Evolutionary conservation across 1,284 basidiomycete species (phyloP), one percentile per base, ranked within the genome.

Genomic region (Cutaneotrichosporon sp.): DNA sequence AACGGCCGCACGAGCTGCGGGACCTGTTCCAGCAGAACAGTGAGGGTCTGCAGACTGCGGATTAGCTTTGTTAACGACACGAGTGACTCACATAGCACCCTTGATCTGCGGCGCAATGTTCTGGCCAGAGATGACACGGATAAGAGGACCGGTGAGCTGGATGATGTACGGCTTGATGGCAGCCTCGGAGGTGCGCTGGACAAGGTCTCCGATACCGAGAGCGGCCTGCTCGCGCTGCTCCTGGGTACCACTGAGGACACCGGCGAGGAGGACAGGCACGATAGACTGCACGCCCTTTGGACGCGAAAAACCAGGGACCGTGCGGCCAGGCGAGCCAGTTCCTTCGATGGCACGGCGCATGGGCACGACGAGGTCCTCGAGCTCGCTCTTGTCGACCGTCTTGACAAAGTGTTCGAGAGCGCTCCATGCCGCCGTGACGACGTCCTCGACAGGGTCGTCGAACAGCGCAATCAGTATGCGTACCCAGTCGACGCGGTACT

Each of bases 121-220:
- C 46, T 86, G 87, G 15, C 88, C 85, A 0, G 88, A 90, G 2
- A 90, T 90, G 36, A 94, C 90, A 67, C 90, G 86, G 67, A 97
- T 97, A 60, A 97, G 84, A 2, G 93, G 92, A 22, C 94, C 93
- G 20, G 94, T 97, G 72, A 97, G 91, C 33, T 90, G 88, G 12
- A 97, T 93, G 57, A 97, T 90, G 73, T 90, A 97, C 0, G 92
- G 89, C 74, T 96, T 97, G 82, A 99, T 88, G 1, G 90, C 85
- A 20, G 79, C 81, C 68, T 94, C 87, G 26, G 87, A 83, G 0
- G 92, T 97, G 23, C 91, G 83, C 72, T 93, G 87, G 15, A 97
- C 89, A 43, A 99, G 83, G 66, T 97, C 93, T 18, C 90, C 88
- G 55, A 98, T 91, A 40, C 90, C 92, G 64, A 90, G 88, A 0